phyloP scores from a whole-genome alignment of 2,329 filamentous ascomycete species.

The Lecanicillium sp. region DNA sequence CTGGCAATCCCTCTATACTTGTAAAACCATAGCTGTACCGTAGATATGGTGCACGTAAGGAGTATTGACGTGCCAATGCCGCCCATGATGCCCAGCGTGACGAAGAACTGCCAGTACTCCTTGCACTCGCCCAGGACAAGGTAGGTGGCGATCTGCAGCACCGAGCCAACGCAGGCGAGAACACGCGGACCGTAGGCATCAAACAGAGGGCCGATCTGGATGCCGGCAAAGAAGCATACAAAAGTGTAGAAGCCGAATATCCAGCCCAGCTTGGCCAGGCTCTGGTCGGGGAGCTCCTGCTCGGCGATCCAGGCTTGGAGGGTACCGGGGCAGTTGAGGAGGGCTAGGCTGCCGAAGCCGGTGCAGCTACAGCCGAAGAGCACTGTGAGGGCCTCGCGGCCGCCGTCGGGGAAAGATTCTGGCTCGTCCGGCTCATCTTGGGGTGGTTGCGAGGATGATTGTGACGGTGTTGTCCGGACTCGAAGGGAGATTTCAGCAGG shows the following conservation, averaged over 20 bases:
- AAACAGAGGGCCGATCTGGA: slow-evolving; percentile 62
- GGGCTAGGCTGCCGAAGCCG: slow-evolving; percentile 52
- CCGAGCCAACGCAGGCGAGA: background rate
- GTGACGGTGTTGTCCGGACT: too few species aligned
- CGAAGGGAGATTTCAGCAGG: too few species aligned
- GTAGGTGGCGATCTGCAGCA: slow-evolving; percentile 46
- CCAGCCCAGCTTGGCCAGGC: slow-evolving; percentile 55
- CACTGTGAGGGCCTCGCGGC: slow-evolving; percentile 54
- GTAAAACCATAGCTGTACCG: slow-evolving; percentile 70
- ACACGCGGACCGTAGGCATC: slow-evolving; percentile 27
- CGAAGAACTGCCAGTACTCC: slow-evolving; percentile 72
- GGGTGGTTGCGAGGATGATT: too few species aligned
- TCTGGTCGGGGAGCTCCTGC: slow-evolving; percentile 50
- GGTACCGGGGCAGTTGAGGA: slow-evolving; percentile 55
- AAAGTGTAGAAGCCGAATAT: slow-evolving; percentile 63
- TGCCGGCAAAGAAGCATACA: slow-evolving; percentile 57
- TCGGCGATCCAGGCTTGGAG: slow-evolving; percentile 55
- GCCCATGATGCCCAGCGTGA: slow-evolving; percentile 62
- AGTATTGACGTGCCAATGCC: slow-evolving; percentile 64
- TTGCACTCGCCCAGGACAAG: slow-evolving; percentile 60
- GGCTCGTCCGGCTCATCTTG: too few species aligned
- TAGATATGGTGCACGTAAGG: slow-evolving; percentile 67
- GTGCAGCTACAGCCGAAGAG: slow-evolving; percentile 60
- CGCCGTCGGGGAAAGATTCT: slow-evolving; percentile 48
- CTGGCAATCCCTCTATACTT: slow-evolving; percentile 63